phyloP scores from a whole-genome alignment of 352 stramenopile species.

The Phytophthora idaei region DNA sequence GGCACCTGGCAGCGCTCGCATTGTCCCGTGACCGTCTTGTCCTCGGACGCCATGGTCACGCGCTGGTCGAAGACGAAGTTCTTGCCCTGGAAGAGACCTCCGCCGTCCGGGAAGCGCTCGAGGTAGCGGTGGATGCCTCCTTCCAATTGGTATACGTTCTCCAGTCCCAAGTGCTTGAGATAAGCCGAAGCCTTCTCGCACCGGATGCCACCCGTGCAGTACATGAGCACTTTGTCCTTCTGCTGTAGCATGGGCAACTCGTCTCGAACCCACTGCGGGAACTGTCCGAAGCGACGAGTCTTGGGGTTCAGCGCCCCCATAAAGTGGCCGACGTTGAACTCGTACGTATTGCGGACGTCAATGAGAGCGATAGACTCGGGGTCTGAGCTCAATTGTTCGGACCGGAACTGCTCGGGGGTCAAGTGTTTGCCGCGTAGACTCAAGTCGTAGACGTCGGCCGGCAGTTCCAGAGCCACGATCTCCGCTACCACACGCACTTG shows the following conservation, averaged over 20 bases:
- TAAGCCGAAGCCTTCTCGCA: constrained; percentile 87
- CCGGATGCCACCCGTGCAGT: constrained; percentile 85
- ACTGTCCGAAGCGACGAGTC: constrained; percentile 81
- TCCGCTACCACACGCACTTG: constrained; percentile 70
- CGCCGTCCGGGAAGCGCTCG: constrained; percentile 74
- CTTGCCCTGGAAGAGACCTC: constrained; percentile 77
- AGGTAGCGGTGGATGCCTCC: constrained; percentile 88
- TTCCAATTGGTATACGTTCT: constrained; percentile 79
- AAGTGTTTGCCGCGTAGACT: constrained; percentile 57
- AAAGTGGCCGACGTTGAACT: constrained; percentile 85
- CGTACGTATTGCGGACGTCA: constrained; percentile 83
- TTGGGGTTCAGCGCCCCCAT: constrained; percentile 75
- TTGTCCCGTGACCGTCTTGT: constrained; percentile 60
- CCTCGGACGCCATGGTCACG: constrained; percentile 64
- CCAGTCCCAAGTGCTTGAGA: constrained; percentile 69
- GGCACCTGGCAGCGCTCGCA: constrained; percentile 65
- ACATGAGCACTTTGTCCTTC: constrained; percentile 87
- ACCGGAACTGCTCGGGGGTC: constrained; percentile 67
- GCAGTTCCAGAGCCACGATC: constrained; percentile 82
- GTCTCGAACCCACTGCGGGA: constrained; percentile 67
- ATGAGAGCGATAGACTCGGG: constrained; percentile 54
- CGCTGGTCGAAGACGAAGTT: constrained; percentile 90
- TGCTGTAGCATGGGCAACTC: constrained; percentile 61
- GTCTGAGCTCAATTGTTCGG: constrained; percentile 32
- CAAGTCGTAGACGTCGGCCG: constrained; percentile 55